phyloP scores from a whole-genome alignment of 495 filamentous ascomycete species.

The Aspergillus incahuasiensis region DNA sequence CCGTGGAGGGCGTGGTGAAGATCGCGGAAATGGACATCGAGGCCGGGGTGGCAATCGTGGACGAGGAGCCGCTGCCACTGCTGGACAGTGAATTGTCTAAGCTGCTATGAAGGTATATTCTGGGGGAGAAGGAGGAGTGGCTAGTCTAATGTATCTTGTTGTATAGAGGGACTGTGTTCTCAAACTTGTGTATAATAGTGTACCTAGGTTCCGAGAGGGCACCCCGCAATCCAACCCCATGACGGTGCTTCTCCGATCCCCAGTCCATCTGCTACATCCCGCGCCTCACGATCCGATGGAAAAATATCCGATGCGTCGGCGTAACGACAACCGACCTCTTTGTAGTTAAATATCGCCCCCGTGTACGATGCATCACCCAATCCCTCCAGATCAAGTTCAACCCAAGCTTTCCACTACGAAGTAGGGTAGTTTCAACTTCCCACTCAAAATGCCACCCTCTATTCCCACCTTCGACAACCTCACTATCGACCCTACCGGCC shows the following conservation, averaged over 20 bases:
- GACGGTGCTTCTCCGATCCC: background rate
- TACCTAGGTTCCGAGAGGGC: background rate
- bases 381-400: background rate
- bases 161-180: background rate
- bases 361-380: background rate
- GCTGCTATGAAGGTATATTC: no score
- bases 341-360: background rate
- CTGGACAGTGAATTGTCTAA: background rate
- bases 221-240: background rate
- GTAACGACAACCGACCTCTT: background rate
- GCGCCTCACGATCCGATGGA: slow-evolving; percentile 7
- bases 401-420: background rate
- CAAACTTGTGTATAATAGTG: slow-evolving; percentile 2
- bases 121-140: background rate
- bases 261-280: background rate
- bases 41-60: slow-evolving; percentile 17
- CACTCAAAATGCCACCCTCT: slow-evolving; percentile 1
- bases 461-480: slow-evolving; percentile 40
- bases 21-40: slow-evolving; percentile 27
- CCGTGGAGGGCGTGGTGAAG: slow-evolving; percentile 39
- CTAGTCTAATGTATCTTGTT: background rate
- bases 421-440: no score
- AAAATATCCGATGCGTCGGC: slow-evolving; percentile 14
- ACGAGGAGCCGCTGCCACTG: slow-evolving; percentile 12
- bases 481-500: slow-evolving; percentile 40